Evolutionary conservation across 2,329 filamentous ascomycete genomes (phyloP).

Genomic region (Gliomastix tumulicola): DNA sequence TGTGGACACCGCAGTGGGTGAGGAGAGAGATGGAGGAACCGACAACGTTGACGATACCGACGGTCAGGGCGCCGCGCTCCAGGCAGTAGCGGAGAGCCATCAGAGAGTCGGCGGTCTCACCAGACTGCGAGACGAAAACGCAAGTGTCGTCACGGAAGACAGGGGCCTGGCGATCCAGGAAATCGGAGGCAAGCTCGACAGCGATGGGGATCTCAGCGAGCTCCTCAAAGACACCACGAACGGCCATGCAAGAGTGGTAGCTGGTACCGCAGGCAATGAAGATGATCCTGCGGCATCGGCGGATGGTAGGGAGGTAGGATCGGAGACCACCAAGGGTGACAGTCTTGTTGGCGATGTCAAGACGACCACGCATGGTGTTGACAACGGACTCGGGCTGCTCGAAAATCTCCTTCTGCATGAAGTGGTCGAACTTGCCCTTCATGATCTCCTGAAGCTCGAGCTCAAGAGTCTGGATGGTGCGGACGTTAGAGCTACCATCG

Average conservation of each 20-base stretch:
- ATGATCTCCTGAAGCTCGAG: conserved; percentile 99
- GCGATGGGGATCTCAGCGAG: conserved; percentile 96
- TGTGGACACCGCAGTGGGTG: conserved; percentile 98
- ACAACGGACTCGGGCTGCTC: conserved; percentile 99
- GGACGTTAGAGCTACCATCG: conserved; percentile 93
- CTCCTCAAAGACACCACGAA: conserved; percentile 96
- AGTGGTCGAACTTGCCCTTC: conserved; percentile 99
- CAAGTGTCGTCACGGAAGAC: conserved; percentile 99
- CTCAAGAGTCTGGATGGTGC: conserved; percentile 96
- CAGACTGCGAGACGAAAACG: conserved; percentile 97
- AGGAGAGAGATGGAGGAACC: conserved; percentile 97
- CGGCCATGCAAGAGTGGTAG: conserved; percentile 99
- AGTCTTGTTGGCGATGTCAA: conserved; percentile 87
- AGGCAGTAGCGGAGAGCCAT: conserved; percentile 97
- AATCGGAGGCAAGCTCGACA: conserved; percentile 95
- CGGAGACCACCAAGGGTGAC: conserved; percentile 93
- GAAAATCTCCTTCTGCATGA: conserved; percentile 99
- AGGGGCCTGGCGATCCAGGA: conserved; percentile 91
- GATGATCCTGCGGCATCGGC: conserved; percentile 93
- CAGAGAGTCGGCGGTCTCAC: conserved; percentile 95
- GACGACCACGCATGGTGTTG: conserved; percentile 99
- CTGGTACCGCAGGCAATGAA: conserved; percentile 99
- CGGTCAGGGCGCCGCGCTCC: conserved; percentile 92
- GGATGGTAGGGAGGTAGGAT: conserved; percentile 94
- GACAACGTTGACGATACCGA: conserved; percentile 97